Evolutionary conservation across 2,329 filamentous ascomycete species (phyloP), one percentile per base, ranked within the genome.

Genomic region (Alternaria sp.): DNA sequence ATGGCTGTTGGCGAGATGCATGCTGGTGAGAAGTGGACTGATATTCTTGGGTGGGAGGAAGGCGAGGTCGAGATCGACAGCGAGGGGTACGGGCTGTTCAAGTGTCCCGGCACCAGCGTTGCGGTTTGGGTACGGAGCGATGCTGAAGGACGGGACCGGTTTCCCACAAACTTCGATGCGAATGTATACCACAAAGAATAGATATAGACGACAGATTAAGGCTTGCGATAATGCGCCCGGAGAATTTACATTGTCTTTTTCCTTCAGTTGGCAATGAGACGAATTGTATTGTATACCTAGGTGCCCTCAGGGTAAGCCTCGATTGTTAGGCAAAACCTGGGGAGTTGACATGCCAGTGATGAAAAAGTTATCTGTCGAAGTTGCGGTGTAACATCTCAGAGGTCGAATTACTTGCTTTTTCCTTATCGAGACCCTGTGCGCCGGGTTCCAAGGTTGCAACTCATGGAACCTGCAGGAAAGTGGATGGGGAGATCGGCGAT

Each of bases 1-100:
- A 91, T 92, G 89, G 84, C 82, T 61, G 86, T 90, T 12, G 89
- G 89, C 0, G 75, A 81, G 51, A 77, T 79, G 50, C 86, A 89
- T 71, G 81, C 81, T 0, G 87, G 86, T 0, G 86, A 91, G 77
- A 74, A 79, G 40, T 91, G 89, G 89, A 87, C 85, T 0, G 89
- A 92, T 78, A 71, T 91, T 2, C 74, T 89, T 53, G 84, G 80
- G 7, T 86, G 84, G 83, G 82, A 83, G 57, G 70, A 84, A 50
- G 83, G 83, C 0, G 81, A 86, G 62, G 85, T 91, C 0, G 75
- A 79, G 16, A 89, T 92, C 66, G 87, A 87, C 64, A 75, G 80
- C 2, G 80, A 85, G 32, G 89, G 89, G 0, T 89, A 81, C 69
- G 89, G 85, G 0, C 60, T 80, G 14, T 92, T 92, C 66, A 81